Evolutionary conservation across 2,329 filamentous ascomycete genomes (phyloP).

Genomic region (Albophoma yamanashiensis): DNA sequence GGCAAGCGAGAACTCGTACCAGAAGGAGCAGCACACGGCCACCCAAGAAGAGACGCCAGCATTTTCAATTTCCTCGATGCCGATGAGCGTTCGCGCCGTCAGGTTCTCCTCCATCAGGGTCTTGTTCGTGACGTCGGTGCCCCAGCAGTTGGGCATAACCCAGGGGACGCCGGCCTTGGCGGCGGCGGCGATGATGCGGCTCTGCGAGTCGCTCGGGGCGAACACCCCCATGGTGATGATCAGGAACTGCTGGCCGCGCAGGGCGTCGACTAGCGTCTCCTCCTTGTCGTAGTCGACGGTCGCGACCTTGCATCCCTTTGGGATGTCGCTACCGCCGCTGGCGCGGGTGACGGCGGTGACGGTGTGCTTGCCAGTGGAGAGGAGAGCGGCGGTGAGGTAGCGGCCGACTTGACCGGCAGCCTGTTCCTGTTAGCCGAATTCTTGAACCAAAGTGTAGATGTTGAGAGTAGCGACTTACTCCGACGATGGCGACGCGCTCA

Average conservation of each 20-base stretch:
- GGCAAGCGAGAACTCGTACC: slow-evolving; percentile 43
- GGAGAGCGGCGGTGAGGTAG: slow-evolving; percentile 28
- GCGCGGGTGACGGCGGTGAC: slow-evolving; percentile 42
- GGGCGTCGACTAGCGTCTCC: slow-evolving; percentile 33
- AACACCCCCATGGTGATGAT: slow-evolving; percentile 36
- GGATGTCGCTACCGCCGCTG: slow-evolving; percentile 28
- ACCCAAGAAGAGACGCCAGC: slow-evolving; percentile 31
- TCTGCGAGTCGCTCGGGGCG: slow-evolving; percentile 29
- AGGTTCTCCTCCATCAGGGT: slow-evolving; percentile 17
- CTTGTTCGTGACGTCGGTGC: slow-evolving; percentile 18
- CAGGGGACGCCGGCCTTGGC: slow-evolving; percentile 38
- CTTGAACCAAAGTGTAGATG: not conserved
- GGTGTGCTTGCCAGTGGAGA: slow-evolving; percentile 37
- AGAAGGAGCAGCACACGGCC: slow-evolving; percentile 41
- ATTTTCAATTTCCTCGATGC: slow-evolving; percentile 26
- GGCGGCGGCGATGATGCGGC: slow-evolving; percentile 36
- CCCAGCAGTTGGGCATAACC: slow-evolving; percentile 39
- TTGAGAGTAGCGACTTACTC: slow-evolving; percentile 20
- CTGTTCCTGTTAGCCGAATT: slow-evolving; percentile 7
- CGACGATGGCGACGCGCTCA: slow-evolving; percentile 30
- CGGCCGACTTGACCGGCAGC: slow-evolving; percentile 30
- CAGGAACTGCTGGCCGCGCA: slow-evolving; percentile 44
- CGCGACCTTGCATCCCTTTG: slow-evolving; percentile 29
- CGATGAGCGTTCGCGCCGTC: slow-evolving; percentile 12
- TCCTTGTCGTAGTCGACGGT: slow-evolving; percentile 33